These are phyloP conservation scores for Trichoderma sp. DNA, from an alignment of 2,329 filamentous ascomycete genomes.

Conservation along the genomic window DNA sequence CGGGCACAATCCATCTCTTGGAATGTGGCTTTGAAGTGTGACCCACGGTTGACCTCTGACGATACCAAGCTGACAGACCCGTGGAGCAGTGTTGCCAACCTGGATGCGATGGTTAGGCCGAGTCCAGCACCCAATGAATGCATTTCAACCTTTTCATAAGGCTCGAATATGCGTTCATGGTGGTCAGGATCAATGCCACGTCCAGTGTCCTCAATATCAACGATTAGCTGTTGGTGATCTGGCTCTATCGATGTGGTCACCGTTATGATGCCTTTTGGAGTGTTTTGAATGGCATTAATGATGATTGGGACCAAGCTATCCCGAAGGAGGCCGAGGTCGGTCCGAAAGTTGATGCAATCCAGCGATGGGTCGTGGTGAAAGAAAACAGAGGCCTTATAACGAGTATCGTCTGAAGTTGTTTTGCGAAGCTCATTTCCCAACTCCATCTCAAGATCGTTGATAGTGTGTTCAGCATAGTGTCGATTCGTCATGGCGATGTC, in stretches of 20 bases:
- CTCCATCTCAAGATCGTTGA: neutral
- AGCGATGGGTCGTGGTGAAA: neutral
- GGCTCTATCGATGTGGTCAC: neutral
- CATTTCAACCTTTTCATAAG: slow-evolving; percentile 5
- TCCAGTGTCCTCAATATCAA: neutral
- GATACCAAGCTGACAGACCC: neutral
- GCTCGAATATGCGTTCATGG: slow-evolving; percentile 4
- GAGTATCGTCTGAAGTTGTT: neutral
- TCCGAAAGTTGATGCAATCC: neutral
- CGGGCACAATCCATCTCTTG: neutral
- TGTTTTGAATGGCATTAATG: neutral
- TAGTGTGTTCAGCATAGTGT: neutral
- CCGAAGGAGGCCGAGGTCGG: neutral
- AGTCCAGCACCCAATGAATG: neutral
- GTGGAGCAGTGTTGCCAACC: neutral
- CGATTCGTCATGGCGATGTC: neutral
- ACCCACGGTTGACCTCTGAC: neutral
- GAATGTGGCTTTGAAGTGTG: neutral
- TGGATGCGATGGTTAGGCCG: neutral
- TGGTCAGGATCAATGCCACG: neutral
- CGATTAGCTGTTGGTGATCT: neutral
- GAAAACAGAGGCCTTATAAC: neutral
- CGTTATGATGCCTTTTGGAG: neutral
- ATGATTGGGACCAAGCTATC: neutral
- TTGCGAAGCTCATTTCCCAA: neutral